phyloP scores from a whole-genome alignment of 805 yeast genomes.

The Wickerhamiella australiensis region DNA sequence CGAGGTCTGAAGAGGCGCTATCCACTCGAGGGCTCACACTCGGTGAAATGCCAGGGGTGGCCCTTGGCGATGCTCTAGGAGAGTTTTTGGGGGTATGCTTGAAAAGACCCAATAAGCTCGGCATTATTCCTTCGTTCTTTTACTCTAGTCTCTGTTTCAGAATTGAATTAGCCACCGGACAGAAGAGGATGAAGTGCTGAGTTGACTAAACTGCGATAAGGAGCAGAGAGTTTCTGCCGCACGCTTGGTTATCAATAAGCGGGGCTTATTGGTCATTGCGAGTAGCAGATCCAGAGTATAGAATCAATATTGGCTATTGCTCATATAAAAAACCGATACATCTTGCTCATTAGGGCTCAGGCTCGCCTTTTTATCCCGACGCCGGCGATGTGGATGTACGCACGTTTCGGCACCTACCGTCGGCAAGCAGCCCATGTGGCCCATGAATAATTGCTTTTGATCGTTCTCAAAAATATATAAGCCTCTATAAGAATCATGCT shows the following conservation, averaged over 20 bases:
- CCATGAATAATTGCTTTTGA: too few relatives aligned
- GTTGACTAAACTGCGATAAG: conserved; percentile 1
- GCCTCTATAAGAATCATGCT: too few relatives aligned
- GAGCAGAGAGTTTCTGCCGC: neutral
- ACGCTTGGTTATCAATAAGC: neutral
- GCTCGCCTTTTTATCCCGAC: too few relatives aligned
- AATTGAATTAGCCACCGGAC: neutral
- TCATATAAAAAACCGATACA: too few relatives aligned
- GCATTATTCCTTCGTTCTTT: neutral
- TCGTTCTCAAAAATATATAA: too few relatives aligned
- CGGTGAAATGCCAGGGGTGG: neutral
- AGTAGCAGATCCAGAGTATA: too few relatives aligned
- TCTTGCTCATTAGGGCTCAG: too few relatives aligned
- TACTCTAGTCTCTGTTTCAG: neutral
- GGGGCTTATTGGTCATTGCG: neutral
- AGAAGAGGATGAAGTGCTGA: neutral
- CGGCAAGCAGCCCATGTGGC: too few relatives aligned
- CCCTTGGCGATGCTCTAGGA: neutral
- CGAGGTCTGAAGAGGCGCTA: neutral
- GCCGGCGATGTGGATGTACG: too few relatives aligned
- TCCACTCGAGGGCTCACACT: neutral
- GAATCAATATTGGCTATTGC: too few relatives aligned
- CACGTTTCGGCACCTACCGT: too few relatives aligned
- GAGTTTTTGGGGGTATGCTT: conserved; percentile 3
- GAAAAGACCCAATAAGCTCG: conserved; percentile 7